phyloP scores from a whole-genome alignment of 352 stramenopile genomes.

The Globisporangium orthogonon region DNA sequence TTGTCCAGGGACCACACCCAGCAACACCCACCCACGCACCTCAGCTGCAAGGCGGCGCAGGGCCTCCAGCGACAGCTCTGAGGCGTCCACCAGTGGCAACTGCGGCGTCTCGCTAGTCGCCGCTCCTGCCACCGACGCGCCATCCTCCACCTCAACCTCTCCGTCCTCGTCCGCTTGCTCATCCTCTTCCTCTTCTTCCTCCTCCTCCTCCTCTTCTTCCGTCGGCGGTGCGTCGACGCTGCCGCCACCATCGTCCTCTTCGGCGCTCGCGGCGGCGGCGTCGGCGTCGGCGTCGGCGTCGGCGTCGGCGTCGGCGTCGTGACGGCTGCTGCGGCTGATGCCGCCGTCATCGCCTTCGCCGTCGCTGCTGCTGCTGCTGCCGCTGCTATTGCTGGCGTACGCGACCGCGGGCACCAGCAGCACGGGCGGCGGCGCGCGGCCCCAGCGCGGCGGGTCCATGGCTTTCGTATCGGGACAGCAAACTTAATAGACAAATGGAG shows the following conservation, averaged over 20 bases:
- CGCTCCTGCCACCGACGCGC: background rate
- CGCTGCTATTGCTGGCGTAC: slow-evolving; percentile 20
- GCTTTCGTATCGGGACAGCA: no score
- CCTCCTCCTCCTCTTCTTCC: background rate
- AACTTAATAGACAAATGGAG: no score
- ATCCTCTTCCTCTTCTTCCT: background rate
- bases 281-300: background rate
- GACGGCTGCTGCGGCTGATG: background rate
- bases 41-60: slow-evolving; percentile 17
- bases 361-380: slow-evolving; percentile 3
- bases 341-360: slow-evolving; percentile 2
- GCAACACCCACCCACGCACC: slow-evolving; percentile 4
- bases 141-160: background rate
- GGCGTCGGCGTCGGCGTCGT: background rate
- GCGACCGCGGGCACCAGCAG: slow-evolving; percentile 18
- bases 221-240: background rate
- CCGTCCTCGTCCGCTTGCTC: background rate
- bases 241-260: background rate
- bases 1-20: background rate
- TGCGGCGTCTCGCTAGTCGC: background rate
- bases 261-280: background rate
- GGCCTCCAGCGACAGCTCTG: background rate
- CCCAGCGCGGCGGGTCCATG: background rate
- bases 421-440: slow-evolving; percentile 4
- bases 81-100: background rate